phyloP scores from a whole-genome alignment of 2,329 filamentous ascomycete genomes.

The Ascochyta rabiei region DNA sequence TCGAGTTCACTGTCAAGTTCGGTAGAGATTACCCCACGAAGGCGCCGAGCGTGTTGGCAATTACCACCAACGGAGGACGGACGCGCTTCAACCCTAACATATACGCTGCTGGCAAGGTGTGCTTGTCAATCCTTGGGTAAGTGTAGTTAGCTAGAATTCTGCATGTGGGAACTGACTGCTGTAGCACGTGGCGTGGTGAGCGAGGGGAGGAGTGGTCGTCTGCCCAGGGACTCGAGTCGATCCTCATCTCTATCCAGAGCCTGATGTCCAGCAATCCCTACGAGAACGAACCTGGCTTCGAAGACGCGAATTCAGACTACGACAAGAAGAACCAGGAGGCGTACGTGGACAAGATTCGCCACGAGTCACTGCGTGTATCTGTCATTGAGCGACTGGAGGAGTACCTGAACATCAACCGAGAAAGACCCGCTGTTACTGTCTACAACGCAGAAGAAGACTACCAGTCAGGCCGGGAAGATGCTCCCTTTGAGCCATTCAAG shows the following conservation, averaged over 20 bases:
- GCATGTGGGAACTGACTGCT: background rate
- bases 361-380: conserved; percentile 85
- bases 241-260: conserved; percentile 94
- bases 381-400: conserved; percentile 85
- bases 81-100: conserved; percentile 98
- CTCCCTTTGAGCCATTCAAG: conserved; percentile 82
- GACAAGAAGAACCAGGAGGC: conserved; percentile 76
- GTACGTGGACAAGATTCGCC: conserved; percentile 88
- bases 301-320: conserved; percentile 69
- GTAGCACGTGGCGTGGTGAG: conserved; percentile 89
- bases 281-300: conserved; percentile 94
- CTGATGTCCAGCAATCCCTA: conserved; percentile 94
- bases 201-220: conserved; percentile 95
- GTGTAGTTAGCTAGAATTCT: conserved; percentile 4
- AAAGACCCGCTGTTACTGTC: conserved; percentile 47
- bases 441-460: conserved; percentile 59
- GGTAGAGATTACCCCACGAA: conserved; percentile 81
- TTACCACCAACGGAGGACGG: conserved; percentile 86
- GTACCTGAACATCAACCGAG: conserved; percentile 68
- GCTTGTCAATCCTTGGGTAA: conserved; percentile 89
- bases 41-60: conserved; percentile 66
- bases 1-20: conserved; percentile 85
- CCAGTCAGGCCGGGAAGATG: conserved; percentile 56
- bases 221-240: conserved; percentile 92
- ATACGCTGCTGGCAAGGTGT: conserved; percentile 89